phyloP scores from a whole-genome alignment of 1,139 yeast genomes.

The Blastobotrys serpentis region DNA sequence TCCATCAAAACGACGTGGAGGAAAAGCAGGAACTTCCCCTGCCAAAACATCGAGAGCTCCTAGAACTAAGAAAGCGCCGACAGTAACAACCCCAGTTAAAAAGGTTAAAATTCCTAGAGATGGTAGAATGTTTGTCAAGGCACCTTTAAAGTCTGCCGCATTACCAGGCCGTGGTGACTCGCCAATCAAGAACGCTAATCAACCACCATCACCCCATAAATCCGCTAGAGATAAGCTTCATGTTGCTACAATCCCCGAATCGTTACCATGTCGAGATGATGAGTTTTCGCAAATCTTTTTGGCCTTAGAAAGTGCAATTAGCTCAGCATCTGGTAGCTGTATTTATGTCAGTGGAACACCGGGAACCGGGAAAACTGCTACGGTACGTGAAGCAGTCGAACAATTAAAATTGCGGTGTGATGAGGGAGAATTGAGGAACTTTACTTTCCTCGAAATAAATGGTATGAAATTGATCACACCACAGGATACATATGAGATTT shows the following conservation, averaged over 20 bases:
- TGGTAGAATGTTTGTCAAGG: conserved; percentile 8
- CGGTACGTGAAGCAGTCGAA: conserved; percentile 79
- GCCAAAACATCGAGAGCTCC: conserved; percentile 6
- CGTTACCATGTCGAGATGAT: conserved; percentile 84
- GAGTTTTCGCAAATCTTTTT: conserved; percentile 75
- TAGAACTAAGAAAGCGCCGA: conserved; percentile 2
- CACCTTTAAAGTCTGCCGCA: conserved; percentile 2
- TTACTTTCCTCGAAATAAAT: conserved; percentile 81
- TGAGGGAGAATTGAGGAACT: conserved; percentile 53
- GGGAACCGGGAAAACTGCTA: conserved; percentile 96
- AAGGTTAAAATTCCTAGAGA: conserved; percentile 1
- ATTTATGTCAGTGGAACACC: conserved; percentile 95
- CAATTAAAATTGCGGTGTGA: conserved; percentile 49
- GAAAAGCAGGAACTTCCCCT: too few species aligned
- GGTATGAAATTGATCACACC: conserved; percentile 87
- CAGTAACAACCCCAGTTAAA: not conserved
- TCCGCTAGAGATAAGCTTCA: conserved; percentile 61
- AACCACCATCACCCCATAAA: conserved; percentile 38
- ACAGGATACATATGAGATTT: conserved; percentile 73
- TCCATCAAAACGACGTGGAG: conserved; percentile 1
- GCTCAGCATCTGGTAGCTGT: conserved; percentile 74
- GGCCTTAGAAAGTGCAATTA: conserved; percentile 73
- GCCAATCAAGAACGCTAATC: conserved; percentile 6
- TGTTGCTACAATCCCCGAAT: conserved; percentile 59
- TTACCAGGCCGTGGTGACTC: conserved; percentile 2